phyloP scores from a whole-genome alignment of 1,139 yeast genomes.

The Scheffersomyces quercinus region DNA sequence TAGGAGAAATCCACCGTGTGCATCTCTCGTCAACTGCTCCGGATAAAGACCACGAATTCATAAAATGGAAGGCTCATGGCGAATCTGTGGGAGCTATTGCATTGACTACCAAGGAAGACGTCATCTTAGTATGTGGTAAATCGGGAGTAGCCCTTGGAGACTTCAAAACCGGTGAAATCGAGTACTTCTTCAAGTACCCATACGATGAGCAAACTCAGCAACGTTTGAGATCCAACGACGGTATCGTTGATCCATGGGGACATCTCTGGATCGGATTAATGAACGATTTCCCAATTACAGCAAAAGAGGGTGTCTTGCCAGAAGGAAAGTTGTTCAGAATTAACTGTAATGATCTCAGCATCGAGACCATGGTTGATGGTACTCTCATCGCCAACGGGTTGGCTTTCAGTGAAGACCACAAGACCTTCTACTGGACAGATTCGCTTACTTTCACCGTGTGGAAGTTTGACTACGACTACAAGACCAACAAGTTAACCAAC shows the following conservation, averaged over 20 bases:
- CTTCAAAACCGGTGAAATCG: conserved; percentile 42
- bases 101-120: conserved; percentile 46
- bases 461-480: conserved; percentile 58
- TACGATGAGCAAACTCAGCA: conserved; percentile 20
- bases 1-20: conserved; percentile 57
- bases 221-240: conserved; percentile 69
- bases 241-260: conserved; percentile 68
- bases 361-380: conserved; percentile 33
- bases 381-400: conserved; percentile 74
- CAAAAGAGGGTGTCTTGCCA: conserved; percentile 27
- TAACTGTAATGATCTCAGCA: conserved; percentile 31
- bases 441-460: conserved; percentile 61
- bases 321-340: conserved; percentile 49
- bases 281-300: conserved; percentile 49
- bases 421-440: conserved; percentile 69
- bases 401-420: conserved; percentile 58
- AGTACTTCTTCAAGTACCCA: conserved; percentile 48
- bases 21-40: conserved; percentile 19
- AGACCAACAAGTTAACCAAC: conserved; percentile 46
- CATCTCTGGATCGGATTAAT: conserved; percentile 74
- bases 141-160: conserved; percentile 56
- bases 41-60: conserved; percentile 18
- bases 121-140: conserved; percentile 53
- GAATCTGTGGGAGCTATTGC: conserved; percentile 65
- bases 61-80: not conserved